A percentile compares a stretch with the other conserved stretches of the same genome.
phyloP scores from a whole-genome alignment of 306 rosid genomes.

The Styphnolobium japonicum region DNA sequence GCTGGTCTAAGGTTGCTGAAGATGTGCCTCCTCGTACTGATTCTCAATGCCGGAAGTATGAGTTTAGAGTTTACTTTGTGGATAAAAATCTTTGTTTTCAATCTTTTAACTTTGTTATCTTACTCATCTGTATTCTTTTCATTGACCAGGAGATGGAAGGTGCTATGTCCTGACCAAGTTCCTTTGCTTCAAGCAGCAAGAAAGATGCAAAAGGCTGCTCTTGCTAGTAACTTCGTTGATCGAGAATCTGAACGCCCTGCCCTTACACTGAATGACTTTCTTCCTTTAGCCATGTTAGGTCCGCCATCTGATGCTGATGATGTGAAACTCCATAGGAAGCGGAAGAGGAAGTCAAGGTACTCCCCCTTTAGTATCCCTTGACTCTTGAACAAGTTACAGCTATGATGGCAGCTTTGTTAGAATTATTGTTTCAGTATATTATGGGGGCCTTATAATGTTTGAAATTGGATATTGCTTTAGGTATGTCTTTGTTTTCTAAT shows the following conservation, averaged over 20 bases:
- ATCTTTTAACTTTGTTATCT: background rate
- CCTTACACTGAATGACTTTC: conserved; percentile 62
- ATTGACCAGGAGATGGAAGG: conserved; percentile 82
- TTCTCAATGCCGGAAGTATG: conserved; percentile 89
- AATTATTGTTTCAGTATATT: conserved; percentile 8
- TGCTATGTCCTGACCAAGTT: conserved; percentile 66
- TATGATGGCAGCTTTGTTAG: conserved; percentile 13
- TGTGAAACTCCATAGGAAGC: conserved; percentile 22
- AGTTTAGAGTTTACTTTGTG: background rate
- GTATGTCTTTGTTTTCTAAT: conserved; percentile 16
- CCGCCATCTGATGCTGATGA: conserved; percentile 27
- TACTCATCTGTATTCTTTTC: background rate
- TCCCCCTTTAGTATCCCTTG: background rate
- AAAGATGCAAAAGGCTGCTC: conserved; percentile 58
- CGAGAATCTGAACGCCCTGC: conserved; percentile 84
- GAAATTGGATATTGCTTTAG: conserved; percentile 20
- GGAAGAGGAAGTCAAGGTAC: conserved; percentile 52
- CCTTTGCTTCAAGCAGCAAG: conserved; percentile 65
- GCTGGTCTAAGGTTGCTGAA: conserved; percentile 93
- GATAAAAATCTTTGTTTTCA: background rate
- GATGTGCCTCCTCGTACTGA: conserved; percentile 86
- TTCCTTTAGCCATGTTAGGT: conserved; percentile 40
- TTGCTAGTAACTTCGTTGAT: conserved; percentile 77
- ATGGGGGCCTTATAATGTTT: background rate
- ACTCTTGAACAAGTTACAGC: background rate